Evolutionary conservation across 768 basidiomycete genomes (phyloP).

Genomic region (Kwoniella botswanensis): DNA sequence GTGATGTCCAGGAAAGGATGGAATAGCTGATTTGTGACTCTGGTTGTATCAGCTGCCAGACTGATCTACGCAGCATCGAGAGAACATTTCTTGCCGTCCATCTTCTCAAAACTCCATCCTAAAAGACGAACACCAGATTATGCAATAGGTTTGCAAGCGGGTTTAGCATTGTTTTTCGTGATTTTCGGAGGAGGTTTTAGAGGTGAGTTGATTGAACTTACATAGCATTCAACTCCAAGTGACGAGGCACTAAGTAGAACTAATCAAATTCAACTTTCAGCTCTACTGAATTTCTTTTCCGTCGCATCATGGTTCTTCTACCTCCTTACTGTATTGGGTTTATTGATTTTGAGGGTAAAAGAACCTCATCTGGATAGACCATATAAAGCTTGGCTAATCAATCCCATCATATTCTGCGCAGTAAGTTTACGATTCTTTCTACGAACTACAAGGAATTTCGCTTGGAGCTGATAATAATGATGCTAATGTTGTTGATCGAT

Average conservation of each 20-base stretch:
- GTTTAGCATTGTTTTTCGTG: conserved; percentile 75
- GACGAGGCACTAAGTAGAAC: no score
- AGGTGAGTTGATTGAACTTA: conserved; percentile 45
- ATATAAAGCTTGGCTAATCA: conserved; percentile 88
- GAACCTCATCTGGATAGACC: conserved; percentile 90
- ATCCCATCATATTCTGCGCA: conserved; percentile 85
- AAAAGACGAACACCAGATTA: conserved; percentile 84
- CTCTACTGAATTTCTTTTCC: conserved; percentile 79
- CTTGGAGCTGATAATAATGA: no score
- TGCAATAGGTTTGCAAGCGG: conserved; percentile 78
- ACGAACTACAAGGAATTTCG: background rate
- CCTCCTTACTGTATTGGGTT: conserved; percentile 65
- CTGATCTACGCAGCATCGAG: conserved; percentile 87
- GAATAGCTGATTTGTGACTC: background rate
- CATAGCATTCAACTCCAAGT: background rate
- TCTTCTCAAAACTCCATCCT: conserved; percentile 78
- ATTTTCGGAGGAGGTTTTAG: conserved; percentile 86
- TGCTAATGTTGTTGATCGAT: background rate
- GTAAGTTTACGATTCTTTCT: conserved; percentile 61
- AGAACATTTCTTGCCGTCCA: conserved; percentile 81
- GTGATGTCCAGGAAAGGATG: background rate
- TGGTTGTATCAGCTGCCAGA: conserved; percentile 59
- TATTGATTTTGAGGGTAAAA: conserved; percentile 84
- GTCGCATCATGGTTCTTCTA: conserved; percentile 59
- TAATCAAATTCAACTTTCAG: conserved; percentile 18